Evolutionary conservation across 2,329 filamentous ascomycete species (phyloP).

Genomic region (Pyrenochaeta sp.): DNA sequence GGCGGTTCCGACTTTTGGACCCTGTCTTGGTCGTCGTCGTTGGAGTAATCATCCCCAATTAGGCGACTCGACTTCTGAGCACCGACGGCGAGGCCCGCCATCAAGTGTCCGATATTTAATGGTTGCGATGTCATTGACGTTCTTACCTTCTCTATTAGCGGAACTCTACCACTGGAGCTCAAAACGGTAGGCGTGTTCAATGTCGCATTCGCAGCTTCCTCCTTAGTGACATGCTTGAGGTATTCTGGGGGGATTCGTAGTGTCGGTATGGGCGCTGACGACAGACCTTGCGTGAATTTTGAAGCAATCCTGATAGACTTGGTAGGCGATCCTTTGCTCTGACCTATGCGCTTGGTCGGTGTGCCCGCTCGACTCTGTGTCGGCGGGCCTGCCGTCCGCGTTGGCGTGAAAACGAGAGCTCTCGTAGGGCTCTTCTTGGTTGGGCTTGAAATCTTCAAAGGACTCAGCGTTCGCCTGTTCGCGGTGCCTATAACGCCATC

Average conservation of each 20-base stretch:
- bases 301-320: neutral
- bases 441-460: constrained; percentile 9
- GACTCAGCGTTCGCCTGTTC: constrained; percentile 6
- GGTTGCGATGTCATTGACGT: constrained; percentile 4
- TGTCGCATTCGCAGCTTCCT: neutral
- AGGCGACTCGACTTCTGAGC: constrained; percentile 1
- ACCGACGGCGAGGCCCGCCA: constrained; percentile 15
- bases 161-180: too few relatives aligned
- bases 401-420: constrained; percentile 16
- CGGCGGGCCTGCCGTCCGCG: neutral
- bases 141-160: neutral
- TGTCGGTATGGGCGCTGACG: neutral
- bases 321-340: constrained; percentile 1
- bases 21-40: neutral
- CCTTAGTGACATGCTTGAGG: neutral
- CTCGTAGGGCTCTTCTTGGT: constrained; percentile 8
- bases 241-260: neutral
- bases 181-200: neutral
- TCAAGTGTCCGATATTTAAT: constrained; percentile 24
- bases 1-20: constrained; percentile 13
- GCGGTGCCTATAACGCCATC: neutral
- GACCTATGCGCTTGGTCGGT: constrained; percentile 7
- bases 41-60: neutral
- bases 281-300: neutral
- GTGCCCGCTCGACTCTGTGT: constrained; percentile 5